These are phyloP conservation scores for Oleoguttula mirabilis DNA, from an alignment of 495 filamentous ascomycete genomes.

Conservation along the genomic window DNA sequence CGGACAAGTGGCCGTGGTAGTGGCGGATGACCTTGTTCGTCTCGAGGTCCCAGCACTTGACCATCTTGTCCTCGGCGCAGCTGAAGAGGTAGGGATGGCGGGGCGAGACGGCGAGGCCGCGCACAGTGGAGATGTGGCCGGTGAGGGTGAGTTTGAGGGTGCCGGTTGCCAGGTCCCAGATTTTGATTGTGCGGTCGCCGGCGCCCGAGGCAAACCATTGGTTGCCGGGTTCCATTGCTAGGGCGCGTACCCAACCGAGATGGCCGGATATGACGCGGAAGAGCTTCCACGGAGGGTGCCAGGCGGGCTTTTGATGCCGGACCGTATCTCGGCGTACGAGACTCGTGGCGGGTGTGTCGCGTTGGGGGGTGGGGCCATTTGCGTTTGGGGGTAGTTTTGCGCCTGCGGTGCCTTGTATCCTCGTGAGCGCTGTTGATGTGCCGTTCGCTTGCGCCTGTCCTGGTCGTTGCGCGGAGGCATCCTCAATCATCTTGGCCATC, in stretches of 20 bases:
- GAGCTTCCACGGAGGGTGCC: constrained; percentile 97
- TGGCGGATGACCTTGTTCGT: constrained; percentile 98
- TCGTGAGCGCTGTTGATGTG: constrained; percentile 48
- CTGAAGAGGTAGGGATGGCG: constrained; percentile 96
- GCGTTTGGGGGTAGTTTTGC: constrained; percentile 32
- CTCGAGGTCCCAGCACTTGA: constrained; percentile 99
- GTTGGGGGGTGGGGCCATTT: constrained; percentile 37
- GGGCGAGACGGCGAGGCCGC: constrained; percentile 84
- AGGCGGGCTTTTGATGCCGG: constrained; percentile 69
- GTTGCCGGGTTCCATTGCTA: constrained; percentile 91
- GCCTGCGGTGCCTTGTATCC: constrained; percentile 30
- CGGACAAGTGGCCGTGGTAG: constrained; percentile 94
- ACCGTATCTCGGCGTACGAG: constrained; percentile 56
- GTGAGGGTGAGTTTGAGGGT: constrained; percentile 75
- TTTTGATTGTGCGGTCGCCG: constrained; percentile 95
- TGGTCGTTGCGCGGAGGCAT: constrained; percentile 36
- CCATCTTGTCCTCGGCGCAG: constrained; percentile 99
- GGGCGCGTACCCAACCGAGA: constrained; percentile 82
- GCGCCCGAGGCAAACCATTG: constrained; percentile 96
- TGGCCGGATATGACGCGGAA: constrained; percentile 96
- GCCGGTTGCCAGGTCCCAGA: constrained; percentile 91
- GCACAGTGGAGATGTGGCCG: constrained; percentile 92
- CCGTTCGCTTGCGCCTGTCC: constrained; percentile 28
- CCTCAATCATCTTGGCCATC: constrained; percentile 60
- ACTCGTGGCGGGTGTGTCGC: constrained; percentile 42